A percentile compares a stretch with the other conserved stretches of the same genome.
phyloP scores from a whole-genome alignment of 2,329 filamentous ascomycete genomes.

The Ophiostoma sp. region DNA sequence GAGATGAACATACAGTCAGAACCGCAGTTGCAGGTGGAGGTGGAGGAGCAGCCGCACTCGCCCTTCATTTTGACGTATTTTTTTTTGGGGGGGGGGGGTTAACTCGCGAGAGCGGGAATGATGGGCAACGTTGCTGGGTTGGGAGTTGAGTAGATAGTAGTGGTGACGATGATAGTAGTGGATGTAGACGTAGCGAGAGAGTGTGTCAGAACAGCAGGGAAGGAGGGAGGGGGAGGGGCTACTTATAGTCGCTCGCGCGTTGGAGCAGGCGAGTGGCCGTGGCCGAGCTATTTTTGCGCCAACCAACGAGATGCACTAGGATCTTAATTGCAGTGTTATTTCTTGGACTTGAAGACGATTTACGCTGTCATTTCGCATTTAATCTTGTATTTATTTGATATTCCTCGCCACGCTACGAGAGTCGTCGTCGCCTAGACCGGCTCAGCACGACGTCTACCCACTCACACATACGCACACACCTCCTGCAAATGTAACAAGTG shows the following conservation, averaged over 20 bases:
- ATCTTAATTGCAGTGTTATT: not conserved
- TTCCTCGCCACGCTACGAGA: not conserved
- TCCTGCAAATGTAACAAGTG: conserved; percentile 10
- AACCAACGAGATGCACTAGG: conserved; percentile 6
- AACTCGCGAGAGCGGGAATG: conserved; percentile 26
- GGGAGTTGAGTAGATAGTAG: not conserved
- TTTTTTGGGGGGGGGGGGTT: conserved; percentile 17
- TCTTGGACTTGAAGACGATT: no score
- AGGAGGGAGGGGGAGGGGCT: conserved; percentile 10
- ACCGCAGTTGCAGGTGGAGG: conserved; percentile 34
- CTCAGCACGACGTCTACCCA: conserved; percentile 9
- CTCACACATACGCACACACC: conserved; percentile 11
- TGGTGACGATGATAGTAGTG: not conserved
- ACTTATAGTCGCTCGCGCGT: not conserved
- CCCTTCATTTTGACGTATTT: conserved; percentile 34
- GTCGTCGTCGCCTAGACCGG: conserved; percentile 2
- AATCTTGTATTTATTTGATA: no score
- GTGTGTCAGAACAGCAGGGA: not conserved
- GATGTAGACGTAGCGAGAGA: not conserved
- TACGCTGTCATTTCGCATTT: no score
- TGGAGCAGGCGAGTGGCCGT: not conserved
- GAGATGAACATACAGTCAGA: conserved; percentile 24
- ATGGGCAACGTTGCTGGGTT: conserved; percentile 20
- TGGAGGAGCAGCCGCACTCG: conserved; percentile 37
- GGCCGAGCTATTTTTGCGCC: conserved; percentile 5